Evolutionary conservation across 768 basidiomycete genomes (phyloP), one percentile per base, ranked within the genome.

Genomic region (Suillus spraguei): DNA sequence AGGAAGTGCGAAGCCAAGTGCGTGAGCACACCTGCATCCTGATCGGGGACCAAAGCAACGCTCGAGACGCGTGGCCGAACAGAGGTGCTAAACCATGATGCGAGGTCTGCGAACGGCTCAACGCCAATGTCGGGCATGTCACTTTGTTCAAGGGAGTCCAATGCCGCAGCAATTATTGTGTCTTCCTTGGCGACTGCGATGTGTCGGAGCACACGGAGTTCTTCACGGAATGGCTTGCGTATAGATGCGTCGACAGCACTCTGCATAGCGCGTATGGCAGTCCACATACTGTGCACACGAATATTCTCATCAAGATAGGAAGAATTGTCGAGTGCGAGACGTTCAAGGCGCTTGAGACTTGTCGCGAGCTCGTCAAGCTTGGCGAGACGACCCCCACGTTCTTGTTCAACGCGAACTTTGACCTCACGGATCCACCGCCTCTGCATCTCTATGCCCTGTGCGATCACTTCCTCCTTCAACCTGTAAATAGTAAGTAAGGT

Each of bases 371-470:
- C 92, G 71, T 97, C 95, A 39, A 99, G 87, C 76, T 95, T 97
- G 52, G 95, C 91, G 11, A 99, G 84, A 61, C 97, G 91, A 14
- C 95, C 95, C 17, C 95, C 95, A 50, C 97, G 94, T 76, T 99
- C 97, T 71, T 94, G 87, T 77, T 99, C 97, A 62, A 99, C 96
- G 66, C 89, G 91, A 58, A 95, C 84, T 79, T 98, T 97, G 82
- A 99, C 89, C 63, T 98, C 95, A 38, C 94, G 88, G 47, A 99
- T 92, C 96, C 97, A 99, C 60, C 94, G 86, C 58, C 95, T 89
- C 74, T 99, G 97, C 28, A 99, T 87, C 77, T 99, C 97, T 70
- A 99, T 95, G 20, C 96, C 97, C 75, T 99, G 96, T 4, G 95
- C 91, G 59, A 99, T 84, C 60, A 99, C 94, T 74, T 97, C 95